Conservation (phyloP, 345 rosid genomes). For the Lepidium aucheri region DNA sequence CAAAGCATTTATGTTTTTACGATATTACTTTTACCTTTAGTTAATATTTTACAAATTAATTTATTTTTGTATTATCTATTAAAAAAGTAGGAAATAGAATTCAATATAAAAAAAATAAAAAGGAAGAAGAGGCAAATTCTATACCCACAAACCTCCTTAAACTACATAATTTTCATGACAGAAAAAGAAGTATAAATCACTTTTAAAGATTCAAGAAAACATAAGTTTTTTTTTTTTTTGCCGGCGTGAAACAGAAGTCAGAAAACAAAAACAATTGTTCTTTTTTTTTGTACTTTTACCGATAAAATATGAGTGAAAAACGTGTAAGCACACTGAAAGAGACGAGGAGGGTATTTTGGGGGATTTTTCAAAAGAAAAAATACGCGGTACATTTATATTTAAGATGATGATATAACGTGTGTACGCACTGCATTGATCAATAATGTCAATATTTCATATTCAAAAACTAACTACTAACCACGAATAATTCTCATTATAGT, state of each 20-base stretch:
- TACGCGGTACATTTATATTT: slow-evolving; percentile 2
- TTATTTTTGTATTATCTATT: too few species aligned
- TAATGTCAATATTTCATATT: background rate
- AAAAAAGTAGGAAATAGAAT: too few species aligned
- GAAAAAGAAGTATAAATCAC: too few species aligned
- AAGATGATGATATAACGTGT: background rate
- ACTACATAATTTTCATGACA: too few species aligned
- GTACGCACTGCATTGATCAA: slow-evolving; percentile 4
- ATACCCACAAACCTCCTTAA: too few species aligned
- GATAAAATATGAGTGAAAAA: background rate
- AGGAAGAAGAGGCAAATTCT: too few species aligned
- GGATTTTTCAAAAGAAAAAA: background rate
- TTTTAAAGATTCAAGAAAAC: background rate
- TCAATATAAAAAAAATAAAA: too few species aligned
- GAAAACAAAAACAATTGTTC: background rate
- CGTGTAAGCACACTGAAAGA: slow-evolving; percentile 7
- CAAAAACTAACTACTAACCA: background rate
- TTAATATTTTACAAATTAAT: too few species aligned
- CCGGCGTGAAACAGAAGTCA: background rate
- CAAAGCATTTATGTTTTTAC: too few species aligned
- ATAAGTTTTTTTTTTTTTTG: background rate
- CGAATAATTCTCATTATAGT: background rate
- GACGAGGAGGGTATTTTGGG: slow-evolving; percentile 3
- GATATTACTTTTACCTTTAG: too few species aligned
- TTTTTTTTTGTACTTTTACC: background rate